Evolutionary conservation across 2,329 filamentous ascomycete species (phyloP).

Genomic region (Stenocarpella maydis): DNA sequence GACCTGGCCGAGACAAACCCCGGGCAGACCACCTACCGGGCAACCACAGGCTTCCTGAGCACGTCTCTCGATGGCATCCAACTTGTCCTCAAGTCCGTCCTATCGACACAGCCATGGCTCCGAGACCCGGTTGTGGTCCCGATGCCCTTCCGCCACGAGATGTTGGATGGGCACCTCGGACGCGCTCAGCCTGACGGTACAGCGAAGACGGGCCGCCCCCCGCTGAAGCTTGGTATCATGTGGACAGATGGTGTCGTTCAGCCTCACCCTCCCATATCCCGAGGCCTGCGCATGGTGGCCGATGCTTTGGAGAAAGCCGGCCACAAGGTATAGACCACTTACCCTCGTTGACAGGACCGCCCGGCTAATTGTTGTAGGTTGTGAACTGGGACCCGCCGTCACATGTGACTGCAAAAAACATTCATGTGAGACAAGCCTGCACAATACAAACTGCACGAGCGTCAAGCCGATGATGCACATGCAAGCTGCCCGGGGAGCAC

Average conservation of each 20-base stretch:
- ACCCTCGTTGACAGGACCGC: no score
- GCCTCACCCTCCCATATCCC: not conserved
- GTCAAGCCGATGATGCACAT: no score
- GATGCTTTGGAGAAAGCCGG: not conserved
- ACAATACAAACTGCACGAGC: no score
- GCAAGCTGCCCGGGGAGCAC: not conserved
- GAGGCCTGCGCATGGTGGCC: not conserved
- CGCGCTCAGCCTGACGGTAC: not conserved
- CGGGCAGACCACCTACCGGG: not conserved
- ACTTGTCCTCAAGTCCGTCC: not conserved
- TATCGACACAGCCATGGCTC: not conserved
- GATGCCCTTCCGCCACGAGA: not conserved
- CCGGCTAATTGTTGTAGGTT: not conserved
- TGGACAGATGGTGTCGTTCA: not conserved
- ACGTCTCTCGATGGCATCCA: not conserved
- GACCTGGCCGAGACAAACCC: not conserved
- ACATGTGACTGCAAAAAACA: not conserved
- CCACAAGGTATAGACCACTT: no score
- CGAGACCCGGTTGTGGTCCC: not conserved
- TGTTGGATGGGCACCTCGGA: not conserved
- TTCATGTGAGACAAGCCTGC: not conserved
- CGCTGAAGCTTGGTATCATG: not conserved
- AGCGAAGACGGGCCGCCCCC: not conserved
- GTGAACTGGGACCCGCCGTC: not conserved
- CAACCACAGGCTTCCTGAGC: not conserved